Base-by-base conservation (phyloP, 352 stramenopile genomes). In the Globisporangium cylindrosporum region DNA sequence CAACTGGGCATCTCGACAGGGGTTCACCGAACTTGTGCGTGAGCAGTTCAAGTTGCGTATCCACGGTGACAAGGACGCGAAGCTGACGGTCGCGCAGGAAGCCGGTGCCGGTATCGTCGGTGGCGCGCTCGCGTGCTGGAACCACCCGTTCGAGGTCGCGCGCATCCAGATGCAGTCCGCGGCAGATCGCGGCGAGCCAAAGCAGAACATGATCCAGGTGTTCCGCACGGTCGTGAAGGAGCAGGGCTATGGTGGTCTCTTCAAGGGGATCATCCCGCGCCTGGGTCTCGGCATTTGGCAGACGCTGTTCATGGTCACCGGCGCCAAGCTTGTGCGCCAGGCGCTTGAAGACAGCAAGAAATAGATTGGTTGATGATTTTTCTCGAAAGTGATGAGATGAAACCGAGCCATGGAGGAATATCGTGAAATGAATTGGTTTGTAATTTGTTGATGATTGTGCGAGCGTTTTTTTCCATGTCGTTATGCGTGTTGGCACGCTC, bases 261-360 rank as follows among this genome's bases (percentile, higher is more conserved):
- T 97, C 77, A 97, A 97, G 75, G 90, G 90, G 68, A 95, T 97
- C 69, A 88, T 97, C 66, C 90, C 90, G 38, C 86, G 90, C 41
- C 77, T 96, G 49, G 81, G 86, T 3, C 81, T 96, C 12, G 88
- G 86, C 60, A 94, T 97, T 65, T 97, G 89, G 89, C 90, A 97
- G 78, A 97, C 90, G 71, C 82, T 97, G 53, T 97, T 97, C 71
- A 97, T 97, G 90, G 90, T 97, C 74, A 97, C 90, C 48, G 90
- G 90, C 32, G 90, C 90, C 34, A 97, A 97, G 79, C 83, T 97
- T 54, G 81, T 97, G 68, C 90, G 91, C 61, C 84, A 96, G 67
- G 84, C 86, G 68, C 79, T 97, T 10, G 86, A 92, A 64, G 76
- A 90, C 67, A 77, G 59, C 64, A 79, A 83, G 57, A 18, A 76